Percentiles rank a stretch among this genome's conserved stretches.
These are phyloP conservation scores for Umbellularia californica DNA, from an alignment of 164 flowering plant species.

Conservation along the genomic window DNA sequence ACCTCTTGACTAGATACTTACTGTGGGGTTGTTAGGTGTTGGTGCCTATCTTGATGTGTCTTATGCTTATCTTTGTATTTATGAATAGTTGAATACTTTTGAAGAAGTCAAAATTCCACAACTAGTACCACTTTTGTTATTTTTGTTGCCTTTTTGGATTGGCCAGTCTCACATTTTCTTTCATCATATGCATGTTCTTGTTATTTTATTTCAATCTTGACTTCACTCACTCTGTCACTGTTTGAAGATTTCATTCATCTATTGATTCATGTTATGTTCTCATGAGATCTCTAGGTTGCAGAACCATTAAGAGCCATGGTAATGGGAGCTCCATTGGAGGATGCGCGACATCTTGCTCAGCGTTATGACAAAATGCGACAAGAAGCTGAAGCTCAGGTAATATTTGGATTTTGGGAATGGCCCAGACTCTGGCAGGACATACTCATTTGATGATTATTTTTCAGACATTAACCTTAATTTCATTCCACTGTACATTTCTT, in stretches of 20 bases:
- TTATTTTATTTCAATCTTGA: background rate
- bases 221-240: background rate
- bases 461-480: background rate
- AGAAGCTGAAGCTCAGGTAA: constrained; percentile 73
- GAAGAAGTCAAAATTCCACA: too few relatives aligned
- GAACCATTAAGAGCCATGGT: constrained; percentile 71
- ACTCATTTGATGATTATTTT: background rate
- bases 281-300: constrained; percentile 38
- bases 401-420: background rate
- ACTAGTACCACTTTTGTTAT: too few relatives aligned
- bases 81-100: too few relatives aligned
- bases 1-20: too few relatives aligned
- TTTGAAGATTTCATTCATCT: background rate
- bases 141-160: background rate
- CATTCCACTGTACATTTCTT: background rate
- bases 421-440: background rate
- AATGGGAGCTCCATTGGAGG: constrained; percentile 59
- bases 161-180: background rate
- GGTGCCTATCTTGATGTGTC: too few relatives aligned
- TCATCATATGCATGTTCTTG: background rate
- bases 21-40: too few relatives aligned
- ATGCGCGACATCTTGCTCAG: constrained; percentile 80
- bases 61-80: too few relatives aligned
- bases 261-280: background rate
- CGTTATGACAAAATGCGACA: constrained; percentile 60